phyloP scores from a whole-genome alignment of 2,329 filamentous ascomycete genomes.

The Colletotrichum viniferum region DNA sequence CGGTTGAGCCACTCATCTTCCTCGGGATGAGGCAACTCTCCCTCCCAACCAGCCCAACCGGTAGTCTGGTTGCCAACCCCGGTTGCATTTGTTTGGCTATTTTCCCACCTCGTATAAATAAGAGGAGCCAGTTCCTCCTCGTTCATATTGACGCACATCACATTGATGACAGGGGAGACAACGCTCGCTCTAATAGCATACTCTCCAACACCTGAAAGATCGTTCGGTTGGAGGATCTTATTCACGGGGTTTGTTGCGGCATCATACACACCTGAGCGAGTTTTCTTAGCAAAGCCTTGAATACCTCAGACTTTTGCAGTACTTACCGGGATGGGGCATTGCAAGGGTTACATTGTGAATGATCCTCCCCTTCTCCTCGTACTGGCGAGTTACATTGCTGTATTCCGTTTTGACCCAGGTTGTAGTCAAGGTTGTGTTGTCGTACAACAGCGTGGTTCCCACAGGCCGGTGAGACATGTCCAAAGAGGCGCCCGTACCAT shows the following conservation, averaged over 20 bases:
- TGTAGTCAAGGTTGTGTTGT: conserved; percentile 74
- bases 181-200: conserved; percentile 73
- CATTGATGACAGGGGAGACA: conserved; percentile 72
- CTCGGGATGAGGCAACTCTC: conserved; percentile 37
- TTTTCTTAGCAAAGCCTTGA: neutral
- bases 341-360: conserved; percentile 80
- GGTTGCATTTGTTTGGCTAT: conserved; percentile 35
- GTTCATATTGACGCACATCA: conserved; percentile 73
- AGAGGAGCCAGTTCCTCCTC: conserved; percentile 64
- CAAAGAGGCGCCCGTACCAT: conserved; percentile 43
- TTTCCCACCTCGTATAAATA: conserved; percentile 66
- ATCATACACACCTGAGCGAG: conserved; percentile 56
- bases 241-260: conserved; percentile 68
- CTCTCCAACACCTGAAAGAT: conserved; percentile 68
- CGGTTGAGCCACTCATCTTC: conserved; percentile 51
- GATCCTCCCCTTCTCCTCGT: conserved; percentile 55
- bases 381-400: conserved; percentile 56
- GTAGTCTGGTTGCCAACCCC: conserved; percentile 33
- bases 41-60: conserved; percentile 40
- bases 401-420: conserved; percentile 68
- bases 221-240: conserved; percentile 70
- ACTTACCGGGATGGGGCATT: conserved; percentile 69
- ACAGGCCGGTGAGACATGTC: conserved; percentile 55
- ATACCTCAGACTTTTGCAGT: neutral
- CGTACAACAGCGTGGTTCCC: conserved; percentile 67